A percentile compares a stretch with the other conserved stretches of the same genome.
Evolutionary conservation across 164 flowering plant species (phyloP).

Genomic region (Hamamelis virginiana): DNA sequence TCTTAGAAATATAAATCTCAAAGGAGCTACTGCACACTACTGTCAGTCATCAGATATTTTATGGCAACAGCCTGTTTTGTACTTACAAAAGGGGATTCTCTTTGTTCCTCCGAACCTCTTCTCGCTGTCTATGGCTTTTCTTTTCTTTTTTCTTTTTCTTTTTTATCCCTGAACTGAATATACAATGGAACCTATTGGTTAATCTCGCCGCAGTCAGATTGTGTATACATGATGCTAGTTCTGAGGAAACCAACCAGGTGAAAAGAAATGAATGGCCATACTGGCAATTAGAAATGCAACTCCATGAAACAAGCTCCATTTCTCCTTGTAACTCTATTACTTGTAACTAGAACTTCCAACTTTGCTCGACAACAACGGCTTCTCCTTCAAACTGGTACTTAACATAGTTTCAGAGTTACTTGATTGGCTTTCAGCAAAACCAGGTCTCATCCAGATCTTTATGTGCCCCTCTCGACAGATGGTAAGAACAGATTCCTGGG

Average conservation of each 20-base stretch:
- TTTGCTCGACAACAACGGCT: constrained; percentile 39
- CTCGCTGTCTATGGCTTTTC: constrained; percentile 23
- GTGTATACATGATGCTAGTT: constrained; percentile 6
- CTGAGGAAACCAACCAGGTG: constrained; percentile 21
- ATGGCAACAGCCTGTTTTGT: constrained; percentile 30
- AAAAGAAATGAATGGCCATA: constrained; percentile 16
- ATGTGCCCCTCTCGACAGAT: constrained; percentile 88
- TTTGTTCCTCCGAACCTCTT: constrained; percentile 14
- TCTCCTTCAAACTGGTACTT: constrained; percentile 57
- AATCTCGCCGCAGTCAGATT: constrained; percentile 14
- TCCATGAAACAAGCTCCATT: constrained; percentile 13
- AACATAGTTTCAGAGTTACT: constrained; percentile 45
- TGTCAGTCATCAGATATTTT: constrained; percentile 16
- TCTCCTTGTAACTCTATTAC: constrained; percentile 29
- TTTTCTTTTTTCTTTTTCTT: no score
- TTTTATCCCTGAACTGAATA: constrained; percentile 24
- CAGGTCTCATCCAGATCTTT: constrained; percentile 93
- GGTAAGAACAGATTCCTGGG: constrained; percentile 82
- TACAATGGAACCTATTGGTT: constrained; percentile 30
- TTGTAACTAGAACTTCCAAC: constrained; percentile 43
- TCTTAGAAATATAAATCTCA: not conserved
- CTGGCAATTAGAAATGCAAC: constrained; percentile 12
- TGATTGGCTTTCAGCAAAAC: constrained; percentile 52
- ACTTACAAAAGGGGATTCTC: constrained; percentile 24
- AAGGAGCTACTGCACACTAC: constrained; percentile 22